Evolutionary conservation across 768 basidiomycete genomes (phyloP).

Genomic region (Lanmaoa pseudosensibilis): DNA sequence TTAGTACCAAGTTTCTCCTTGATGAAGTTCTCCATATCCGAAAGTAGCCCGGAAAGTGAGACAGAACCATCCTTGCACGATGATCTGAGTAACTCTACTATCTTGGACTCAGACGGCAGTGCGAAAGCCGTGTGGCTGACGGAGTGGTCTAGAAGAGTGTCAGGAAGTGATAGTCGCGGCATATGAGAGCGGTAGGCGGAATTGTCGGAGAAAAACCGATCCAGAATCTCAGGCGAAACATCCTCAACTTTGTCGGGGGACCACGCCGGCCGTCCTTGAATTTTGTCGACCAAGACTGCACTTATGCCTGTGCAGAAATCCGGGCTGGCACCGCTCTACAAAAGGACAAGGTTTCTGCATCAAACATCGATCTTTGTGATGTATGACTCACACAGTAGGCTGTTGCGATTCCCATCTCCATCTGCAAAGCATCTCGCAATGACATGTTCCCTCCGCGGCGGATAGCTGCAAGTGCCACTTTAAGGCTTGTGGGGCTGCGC

Average conservation of each 20-base stretch:
- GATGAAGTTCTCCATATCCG: constrained; percentile 21
- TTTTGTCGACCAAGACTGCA: constrained; percentile 58
- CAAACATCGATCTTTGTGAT: constrained; percentile 8
- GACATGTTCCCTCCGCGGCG: constrained; percentile 63
- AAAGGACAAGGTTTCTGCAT: constrained; percentile 13
- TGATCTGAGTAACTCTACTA: constrained; percentile 57
- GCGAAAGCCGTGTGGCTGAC: constrained; percentile 42
- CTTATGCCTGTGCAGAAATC: constrained; percentile 87
- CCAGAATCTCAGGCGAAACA: constrained; percentile 56
- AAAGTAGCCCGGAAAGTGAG: constrained; percentile 23
- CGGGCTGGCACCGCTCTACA: constrained; percentile 68
- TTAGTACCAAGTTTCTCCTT: constrained; percentile 55
- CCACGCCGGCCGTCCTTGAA: constrained; percentile 64
- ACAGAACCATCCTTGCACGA: constrained; percentile 42
- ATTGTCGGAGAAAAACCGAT: constrained; percentile 63
- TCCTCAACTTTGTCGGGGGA: constrained; percentile 60
- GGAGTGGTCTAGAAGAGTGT: constrained; percentile 29
- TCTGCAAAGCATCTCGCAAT: constrained; percentile 68
- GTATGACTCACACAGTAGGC: constrained; percentile 78
- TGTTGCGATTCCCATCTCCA: constrained; percentile 86
- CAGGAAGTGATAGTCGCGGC: constrained; percentile 46
- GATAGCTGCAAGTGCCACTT: constrained; percentile 81
- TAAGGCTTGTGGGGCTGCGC: constrained; percentile 90
- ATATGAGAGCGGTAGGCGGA: constrained; percentile 48
- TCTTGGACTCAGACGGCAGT: constrained; percentile 77